A percentile compares a stretch with the other conserved stretches of the same genome.
Evolutionary conservation across 176 grass and related monocot species (phyloP).

Genomic region (Chrysopogon serrulatus): DNA sequence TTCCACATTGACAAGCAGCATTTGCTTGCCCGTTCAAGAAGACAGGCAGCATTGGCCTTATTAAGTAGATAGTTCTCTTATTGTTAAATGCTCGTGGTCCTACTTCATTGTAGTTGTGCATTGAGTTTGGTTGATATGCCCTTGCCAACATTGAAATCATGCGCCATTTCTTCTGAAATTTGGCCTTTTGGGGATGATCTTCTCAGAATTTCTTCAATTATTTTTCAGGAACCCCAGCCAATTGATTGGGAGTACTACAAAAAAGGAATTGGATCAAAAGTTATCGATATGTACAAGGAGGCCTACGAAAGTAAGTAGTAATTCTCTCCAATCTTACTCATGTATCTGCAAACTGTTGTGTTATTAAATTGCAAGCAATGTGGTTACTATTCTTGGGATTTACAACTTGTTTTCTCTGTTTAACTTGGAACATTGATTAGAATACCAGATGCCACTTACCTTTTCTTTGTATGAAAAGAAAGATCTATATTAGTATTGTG

Average conservation of each 20-base stretch:
- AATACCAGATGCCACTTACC: neutral
- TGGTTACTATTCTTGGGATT: neutral
- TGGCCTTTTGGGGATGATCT: neutral
- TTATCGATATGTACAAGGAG: conserved; percentile 78
- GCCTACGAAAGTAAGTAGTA: conserved; percentile 81
- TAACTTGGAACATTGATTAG: neutral
- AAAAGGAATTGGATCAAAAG: conserved; percentile 62
- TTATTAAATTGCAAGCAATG: neutral
- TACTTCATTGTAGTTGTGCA: neutral
- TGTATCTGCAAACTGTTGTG: neutral
- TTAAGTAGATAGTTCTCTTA: neutral
- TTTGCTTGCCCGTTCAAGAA: neutral
- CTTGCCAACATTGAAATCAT: neutral
- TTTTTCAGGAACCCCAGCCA: conserved; percentile 61
- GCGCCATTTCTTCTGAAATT: neutral
- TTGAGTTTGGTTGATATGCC: neutral
- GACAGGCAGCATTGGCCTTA: neutral
- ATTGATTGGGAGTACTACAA: conserved; percentile 85
- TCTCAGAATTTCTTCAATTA: conserved; percentile 21
- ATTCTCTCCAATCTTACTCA: neutral
- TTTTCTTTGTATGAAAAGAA: neutral
- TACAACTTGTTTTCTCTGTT: neutral
- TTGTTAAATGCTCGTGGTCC: neutral
- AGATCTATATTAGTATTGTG: neutral
- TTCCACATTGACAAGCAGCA: neutral